phyloP scores from a whole-genome alignment of 2,329 filamentous ascomycete genomes.

The Colletotrichum eremochloae region DNA sequence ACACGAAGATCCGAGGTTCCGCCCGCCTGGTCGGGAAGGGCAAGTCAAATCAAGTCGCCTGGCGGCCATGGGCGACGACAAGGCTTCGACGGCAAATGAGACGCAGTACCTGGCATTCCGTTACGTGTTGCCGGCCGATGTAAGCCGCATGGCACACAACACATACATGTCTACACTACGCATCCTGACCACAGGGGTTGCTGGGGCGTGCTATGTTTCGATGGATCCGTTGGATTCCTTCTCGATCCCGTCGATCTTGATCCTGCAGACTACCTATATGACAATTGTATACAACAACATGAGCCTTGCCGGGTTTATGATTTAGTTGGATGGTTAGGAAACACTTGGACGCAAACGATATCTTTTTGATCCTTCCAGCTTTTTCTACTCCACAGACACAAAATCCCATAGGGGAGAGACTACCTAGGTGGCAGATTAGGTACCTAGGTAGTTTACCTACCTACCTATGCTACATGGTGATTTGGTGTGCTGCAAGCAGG shows the following conservation, averaged over 20 bases:
- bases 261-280: too few relatives aligned
- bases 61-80: too few relatives aligned
- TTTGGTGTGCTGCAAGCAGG: neutral
- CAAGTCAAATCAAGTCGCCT: conserved; percentile 7
- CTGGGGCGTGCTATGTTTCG: neutral
- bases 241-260: neutral
- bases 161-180: too few relatives aligned
- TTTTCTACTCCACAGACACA: neutral
- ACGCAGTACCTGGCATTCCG: conserved; percentile 17
- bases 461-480: too few relatives aligned
- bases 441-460: neutral
- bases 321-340: neutral
- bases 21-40: conserved; percentile 34
- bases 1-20: conserved; percentile 28
- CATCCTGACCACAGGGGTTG: too few relatives aligned
- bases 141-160: neutral
- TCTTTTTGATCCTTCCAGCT: neutral
- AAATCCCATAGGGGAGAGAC: neutral
- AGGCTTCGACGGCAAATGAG: neutral
- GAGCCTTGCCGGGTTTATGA: neutral
- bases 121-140: conserved; percentile 2
- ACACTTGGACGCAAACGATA: neutral
- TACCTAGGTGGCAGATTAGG: too few relatives aligned
- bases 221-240: neutral
- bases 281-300: neutral